Base-by-base conservation (phyloP, 768 basidiomycete genomes). In the Epithele typhae region DNA sequence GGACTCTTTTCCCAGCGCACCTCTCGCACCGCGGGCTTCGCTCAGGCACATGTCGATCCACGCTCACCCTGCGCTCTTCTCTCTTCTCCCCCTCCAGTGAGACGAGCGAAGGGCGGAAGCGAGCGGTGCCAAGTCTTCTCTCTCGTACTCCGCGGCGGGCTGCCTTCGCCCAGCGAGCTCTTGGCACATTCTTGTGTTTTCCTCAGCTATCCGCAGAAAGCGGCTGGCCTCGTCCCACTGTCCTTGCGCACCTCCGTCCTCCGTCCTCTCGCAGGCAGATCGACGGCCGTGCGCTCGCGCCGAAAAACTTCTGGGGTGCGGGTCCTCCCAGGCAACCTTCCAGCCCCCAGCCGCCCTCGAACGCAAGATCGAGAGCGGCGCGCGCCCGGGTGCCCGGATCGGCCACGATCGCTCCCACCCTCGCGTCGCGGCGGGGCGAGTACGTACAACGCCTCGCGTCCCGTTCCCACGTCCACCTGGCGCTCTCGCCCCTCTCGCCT, bases 251-350 rank as follows among this genome's bases (percentile, higher is more conserved):
- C 27, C 27, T 7, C 27, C 27, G n/a, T 30, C 7, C 27, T 14
- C 7, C 27, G 27, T 30, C 7, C 37, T 32, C 45, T 17, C 25
- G 27, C 8, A 30, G 27, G 8, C 40, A 27, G 25, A 18, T 10
- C 17, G 27, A 46, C 18, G 32, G 27, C 35, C 40, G 22, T 34
- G 5, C 43, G 45, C 50, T 39, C 43, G 43, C 34, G 17, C 35
- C 36, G 37, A 39, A 51, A 51, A 51, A 51, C 45, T 51, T 51
- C 45, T 51, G 50, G 50, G 50, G 50, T 51, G 33, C 50, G 45
- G 37, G 33, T 51, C 45, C 37, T 45, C 46, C 46, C 46, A 43
- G 50, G 43, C 43, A 51, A 51, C 50, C 50, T 51, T 51, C 45
- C n/a, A n/a, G n/a, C n/a, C n/a, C n/a, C 14, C 27, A 30, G 7